Conservation (phyloP, 805 yeast species). For the Ogataea paradorogensis region DNA sequence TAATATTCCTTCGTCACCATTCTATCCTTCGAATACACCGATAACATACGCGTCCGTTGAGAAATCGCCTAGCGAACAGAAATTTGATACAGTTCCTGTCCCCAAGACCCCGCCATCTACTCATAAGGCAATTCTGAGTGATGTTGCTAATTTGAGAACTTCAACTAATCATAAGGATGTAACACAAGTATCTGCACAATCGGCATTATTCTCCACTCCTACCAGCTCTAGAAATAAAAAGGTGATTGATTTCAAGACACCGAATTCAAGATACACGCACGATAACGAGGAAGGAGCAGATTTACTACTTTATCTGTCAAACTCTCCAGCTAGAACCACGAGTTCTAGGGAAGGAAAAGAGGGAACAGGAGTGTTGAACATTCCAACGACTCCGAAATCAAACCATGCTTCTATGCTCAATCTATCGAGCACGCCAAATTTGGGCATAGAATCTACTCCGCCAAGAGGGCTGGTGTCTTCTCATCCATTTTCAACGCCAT, state of each 20-base stretch:
- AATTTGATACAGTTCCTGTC: conserved; percentile 21
- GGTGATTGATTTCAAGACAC: conserved; percentile 29
- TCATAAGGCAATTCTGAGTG: conserved; percentile 17
- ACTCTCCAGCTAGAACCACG: conserved; percentile 54
- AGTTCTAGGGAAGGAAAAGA: conserved; percentile 33
- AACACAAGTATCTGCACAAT: conserved; percentile 18
- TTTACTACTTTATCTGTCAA: conserved; percentile 73
- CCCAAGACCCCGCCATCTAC: conserved; percentile 33
- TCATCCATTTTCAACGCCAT: conserved; percentile 25
- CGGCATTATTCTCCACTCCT: conserved; percentile 33
- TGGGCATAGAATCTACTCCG: conserved; percentile 29
- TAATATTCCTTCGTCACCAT: conserved; percentile 32
- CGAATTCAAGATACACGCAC: conserved; percentile 25
- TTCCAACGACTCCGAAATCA: conserved; percentile 32
- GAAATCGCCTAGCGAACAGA: conserved; percentile 19
- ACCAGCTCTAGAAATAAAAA: conserved; percentile 20
- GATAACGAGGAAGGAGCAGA: conserved; percentile 70
- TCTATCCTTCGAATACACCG: conserved; percentile 21
- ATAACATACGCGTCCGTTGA: conserved; percentile 8
- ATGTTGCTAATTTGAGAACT: conserved; percentile 19
- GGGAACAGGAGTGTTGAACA: conserved; percentile 14
- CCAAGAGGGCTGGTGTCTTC: conserved; percentile 20
- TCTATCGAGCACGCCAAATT: conserved; percentile 20
- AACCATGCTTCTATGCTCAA: conserved; percentile 16
- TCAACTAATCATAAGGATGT: conserved; percentile 17